Base-by-base conservation (phyloP, 805 yeast species). In the Tetrapisispora pingtungensis region DNA sequence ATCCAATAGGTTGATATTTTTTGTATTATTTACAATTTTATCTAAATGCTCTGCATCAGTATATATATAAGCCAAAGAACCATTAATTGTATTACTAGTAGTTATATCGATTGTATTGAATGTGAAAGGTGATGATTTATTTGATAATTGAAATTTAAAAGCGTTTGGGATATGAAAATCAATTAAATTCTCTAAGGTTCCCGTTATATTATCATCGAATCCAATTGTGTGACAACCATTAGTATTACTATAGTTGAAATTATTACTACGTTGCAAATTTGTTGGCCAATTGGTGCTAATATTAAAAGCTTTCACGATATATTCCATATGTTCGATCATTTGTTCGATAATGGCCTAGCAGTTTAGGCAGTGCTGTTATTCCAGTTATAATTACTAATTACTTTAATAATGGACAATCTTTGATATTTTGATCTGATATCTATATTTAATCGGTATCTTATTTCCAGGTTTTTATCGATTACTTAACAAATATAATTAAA, bases 291-390 rank as follows among this genome's bases (percentile, higher is more conserved):
- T 73, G 1, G 94, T 80, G 20, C 81, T 61, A 33, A 69, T 64
- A 60, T 81, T 76, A 65, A 84, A 90, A 52, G 84, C 75, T 62
- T 74, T 71, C 53, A 81, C 81, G 28, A 90, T 75, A 61, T 81
- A 83, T 54, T 90, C 96, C 95, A 90, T 87, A 66, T 84, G 89
- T 36, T 77, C 74, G 49, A 80, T 69, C 96, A 87, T 87, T 36
- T 28, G 31, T 14, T 10, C n/a, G n/a, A n/a, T n/a, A n/a, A n/a
- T n/a, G n/a, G n/a, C n/a, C n/a, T n/a, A n/a, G n/a, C n/a, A n/a
- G n/a, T n/a, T n/a, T n/a, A n/a, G n/a, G n/a, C n/a, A n/a, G n/a
- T n/a, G n/a, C n/a, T n/a, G n/a, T n/a, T n/a, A n/a, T n/a, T n/a
- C n/a, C n/a, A n/a, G n/a, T n/a, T n/a, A n/a, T n/a, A n/a, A n/a